A percentile compares a stretch with the other conserved stretches of the same genome.
phyloP scores from a whole-genome alignment of 2,329 filamentous ascomycete species.

The Endocalyx cinctus region DNA sequence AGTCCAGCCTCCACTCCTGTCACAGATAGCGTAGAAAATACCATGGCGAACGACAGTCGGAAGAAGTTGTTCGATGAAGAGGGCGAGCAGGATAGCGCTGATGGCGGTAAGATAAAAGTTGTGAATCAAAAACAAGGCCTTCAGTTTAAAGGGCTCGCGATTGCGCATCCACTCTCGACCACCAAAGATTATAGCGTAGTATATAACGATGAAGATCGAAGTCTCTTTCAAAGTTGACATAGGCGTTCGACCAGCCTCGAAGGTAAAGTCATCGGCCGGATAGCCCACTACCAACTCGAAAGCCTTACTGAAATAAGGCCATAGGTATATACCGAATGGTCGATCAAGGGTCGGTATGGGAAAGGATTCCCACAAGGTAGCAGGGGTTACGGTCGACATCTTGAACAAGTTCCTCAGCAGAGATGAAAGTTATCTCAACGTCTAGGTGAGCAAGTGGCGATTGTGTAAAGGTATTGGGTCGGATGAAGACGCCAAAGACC shows the following conservation, averaged over 20 bases:
- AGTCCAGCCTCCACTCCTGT: conserved; percentile 82
- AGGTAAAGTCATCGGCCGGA: conserved; percentile 79
- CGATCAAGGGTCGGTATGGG: conserved; percentile 80
- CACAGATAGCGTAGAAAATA: conserved; percentile 85
- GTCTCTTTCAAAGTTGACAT: conserved; percentile 88
- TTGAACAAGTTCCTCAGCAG: conserved; percentile 1
- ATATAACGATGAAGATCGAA: conserved; percentile 73
- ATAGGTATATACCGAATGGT: conserved; percentile 85
- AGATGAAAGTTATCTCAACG: too few species aligned
- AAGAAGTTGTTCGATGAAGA: conserved; percentile 89
- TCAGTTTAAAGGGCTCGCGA: conserved; percentile 79
- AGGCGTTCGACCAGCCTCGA: conserved; percentile 74
- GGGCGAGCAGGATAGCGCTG: conserved; percentile 71
- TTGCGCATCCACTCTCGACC: conserved; percentile 90
- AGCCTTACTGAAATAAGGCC: conserved; percentile 89
- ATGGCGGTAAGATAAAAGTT: conserved; percentile 91
- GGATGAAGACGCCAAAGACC: too few species aligned
- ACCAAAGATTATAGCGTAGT: conserved; percentile 92
- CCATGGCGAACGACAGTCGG: conserved; percentile 76
- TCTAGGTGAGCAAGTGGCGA: too few species aligned
- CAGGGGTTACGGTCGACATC: conserved; percentile 27
- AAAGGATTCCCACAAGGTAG: conserved; percentile 49
- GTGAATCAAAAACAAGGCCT: conserved; percentile 87
- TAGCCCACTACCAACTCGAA: conserved; percentile 76
- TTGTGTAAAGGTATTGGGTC: too few species aligned